A percentile compares a stretch with the other conserved stretches of the same genome.
phyloP scores from a whole-genome alignment of 1,284 basidiomycete genomes.

The Rhodotorula sp. region DNA sequence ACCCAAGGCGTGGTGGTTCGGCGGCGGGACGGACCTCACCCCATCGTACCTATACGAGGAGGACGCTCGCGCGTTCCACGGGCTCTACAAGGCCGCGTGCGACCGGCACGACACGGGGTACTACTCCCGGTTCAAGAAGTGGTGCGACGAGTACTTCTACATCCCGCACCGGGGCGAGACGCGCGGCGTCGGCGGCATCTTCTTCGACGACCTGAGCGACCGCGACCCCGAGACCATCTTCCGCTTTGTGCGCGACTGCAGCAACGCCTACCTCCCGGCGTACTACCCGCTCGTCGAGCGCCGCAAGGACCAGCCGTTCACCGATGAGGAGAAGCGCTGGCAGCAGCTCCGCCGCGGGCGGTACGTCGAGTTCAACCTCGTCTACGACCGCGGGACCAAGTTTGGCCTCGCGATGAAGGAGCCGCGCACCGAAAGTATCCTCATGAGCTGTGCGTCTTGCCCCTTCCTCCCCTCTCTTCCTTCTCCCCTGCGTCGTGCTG shows the following conservation, averaged over 20 bases:
- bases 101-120: constrained; percentile 69
- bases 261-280: constrained; percentile 79
- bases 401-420: constrained; percentile 89
- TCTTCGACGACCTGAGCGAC: constrained; percentile 83
- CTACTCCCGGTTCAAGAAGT: constrained; percentile 83
- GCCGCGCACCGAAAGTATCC: constrained; percentile 86
- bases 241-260: constrained; percentile 67
- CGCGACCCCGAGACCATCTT: constrained; percentile 68
- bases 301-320: constrained; percentile 62
- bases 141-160: constrained; percentile 98
- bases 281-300: constrained; percentile 79
- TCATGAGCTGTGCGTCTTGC: constrained; percentile 67
- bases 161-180: constrained; percentile 89
- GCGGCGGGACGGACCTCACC: constrained; percentile 94
- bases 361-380: constrained; percentile 93
- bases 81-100: constrained; percentile 73
- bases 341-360: constrained; percentile 83
- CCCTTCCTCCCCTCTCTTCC: not conserved
- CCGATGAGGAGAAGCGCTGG: constrained; percentile 73
- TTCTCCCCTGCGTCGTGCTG: constrained; percentile 1
- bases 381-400: constrained; percentile 65
- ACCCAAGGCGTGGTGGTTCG: constrained; percentile 91
- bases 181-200: constrained; percentile 91
- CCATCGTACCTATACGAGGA: constrained; percentile 89
- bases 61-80: constrained; percentile 86